Conservation (phyloP, 2,329 filamentous ascomycete species). For the Elsinoe australis region DNA sequence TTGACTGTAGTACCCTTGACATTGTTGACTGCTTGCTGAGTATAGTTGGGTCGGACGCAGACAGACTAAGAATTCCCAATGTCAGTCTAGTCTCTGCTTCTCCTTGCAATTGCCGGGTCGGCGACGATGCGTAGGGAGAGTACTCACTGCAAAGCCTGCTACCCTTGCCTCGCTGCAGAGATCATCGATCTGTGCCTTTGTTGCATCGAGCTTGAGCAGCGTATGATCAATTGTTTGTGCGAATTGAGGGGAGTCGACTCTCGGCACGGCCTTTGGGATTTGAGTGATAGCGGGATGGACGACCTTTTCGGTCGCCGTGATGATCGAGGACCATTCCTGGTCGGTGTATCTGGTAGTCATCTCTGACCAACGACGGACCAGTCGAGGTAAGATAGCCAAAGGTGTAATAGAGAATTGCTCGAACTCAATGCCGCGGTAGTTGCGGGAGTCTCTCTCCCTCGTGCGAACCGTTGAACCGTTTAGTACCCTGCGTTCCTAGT, state of each 20-base stretch:
- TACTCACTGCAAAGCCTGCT: constrained; percentile 38
- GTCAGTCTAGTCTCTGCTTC: background rate
- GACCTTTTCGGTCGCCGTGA: constrained; percentile 30
- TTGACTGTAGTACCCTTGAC: constrained; percentile 43
- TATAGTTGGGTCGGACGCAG: constrained; percentile 49
- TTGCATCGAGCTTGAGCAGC: constrained; percentile 44
- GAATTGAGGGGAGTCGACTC: constrained; percentile 22
- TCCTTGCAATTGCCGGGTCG: background rate
- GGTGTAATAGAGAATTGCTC: too few relatives aligned
- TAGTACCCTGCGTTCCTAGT: constrained; percentile 1
- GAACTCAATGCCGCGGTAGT: background rate
- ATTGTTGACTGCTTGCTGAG: constrained; percentile 43
- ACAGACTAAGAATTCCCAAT: constrained; percentile 46
- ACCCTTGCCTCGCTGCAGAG: constrained; percentile 49
- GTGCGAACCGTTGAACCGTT: background rate
- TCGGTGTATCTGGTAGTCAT: constrained; percentile 41
- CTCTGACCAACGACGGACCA: constrained; percentile 12
- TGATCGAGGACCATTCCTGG: constrained; percentile 38
- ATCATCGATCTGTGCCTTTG: constrained; percentile 42
- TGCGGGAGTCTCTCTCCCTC: background rate
- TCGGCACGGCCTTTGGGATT: constrained; percentile 8
- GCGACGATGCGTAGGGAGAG: background rate
- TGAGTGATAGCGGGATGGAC: constrained; percentile 1
- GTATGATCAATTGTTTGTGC: constrained; percentile 41
- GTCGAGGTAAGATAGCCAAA: too few relatives aligned